Conservation (phyloP, 176 grass and related monocot species). For the Pharus latifolius region DNA sequence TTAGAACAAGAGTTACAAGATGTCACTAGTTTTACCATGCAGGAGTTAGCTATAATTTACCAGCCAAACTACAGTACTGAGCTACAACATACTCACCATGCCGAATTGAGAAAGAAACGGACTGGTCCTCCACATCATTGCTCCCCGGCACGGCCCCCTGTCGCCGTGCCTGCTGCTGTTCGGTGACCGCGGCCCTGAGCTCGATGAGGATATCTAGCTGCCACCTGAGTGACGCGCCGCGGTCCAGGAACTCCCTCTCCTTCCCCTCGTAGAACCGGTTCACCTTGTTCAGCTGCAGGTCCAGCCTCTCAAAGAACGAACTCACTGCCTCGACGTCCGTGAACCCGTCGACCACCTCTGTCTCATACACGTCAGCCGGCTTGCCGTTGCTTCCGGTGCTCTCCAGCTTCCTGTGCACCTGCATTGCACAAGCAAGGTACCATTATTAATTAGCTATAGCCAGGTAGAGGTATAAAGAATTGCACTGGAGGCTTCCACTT, state of each 20-base stretch:
- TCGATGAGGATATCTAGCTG: conserved; percentile 86
- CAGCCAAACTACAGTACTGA: neutral
- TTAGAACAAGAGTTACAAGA: no score
- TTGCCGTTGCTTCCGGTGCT: neutral
- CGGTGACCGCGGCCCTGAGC: conserved; percentile 59
- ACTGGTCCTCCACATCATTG: conserved; percentile 47
- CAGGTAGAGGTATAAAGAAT: no score
- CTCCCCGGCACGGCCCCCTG: neutral
- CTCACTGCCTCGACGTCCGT: conserved; percentile 21
- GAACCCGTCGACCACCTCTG: conserved; percentile 44
- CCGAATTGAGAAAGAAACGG: conserved; percentile 75
- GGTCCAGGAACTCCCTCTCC: conserved; percentile 72
- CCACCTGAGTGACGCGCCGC: conserved; percentile 60
- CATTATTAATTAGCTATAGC: no score
- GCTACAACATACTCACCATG: conserved; percentile 32
- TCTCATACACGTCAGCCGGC: conserved; percentile 61
- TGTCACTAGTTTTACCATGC: no score
- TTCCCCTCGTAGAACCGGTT: conserved; percentile 85
- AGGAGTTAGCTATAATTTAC: no score
- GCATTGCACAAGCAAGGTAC: conserved; percentile 25
- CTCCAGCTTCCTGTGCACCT: conserved; percentile 64
- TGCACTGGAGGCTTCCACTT: no score
- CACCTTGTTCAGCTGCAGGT: conserved; percentile 90
- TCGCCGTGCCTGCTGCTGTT: conserved; percentile 24
- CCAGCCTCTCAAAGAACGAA: conserved; percentile 63